Conservation (phyloP, 108 stramenopile genomes). For the Stephanodiscus minutulus region DNA sequence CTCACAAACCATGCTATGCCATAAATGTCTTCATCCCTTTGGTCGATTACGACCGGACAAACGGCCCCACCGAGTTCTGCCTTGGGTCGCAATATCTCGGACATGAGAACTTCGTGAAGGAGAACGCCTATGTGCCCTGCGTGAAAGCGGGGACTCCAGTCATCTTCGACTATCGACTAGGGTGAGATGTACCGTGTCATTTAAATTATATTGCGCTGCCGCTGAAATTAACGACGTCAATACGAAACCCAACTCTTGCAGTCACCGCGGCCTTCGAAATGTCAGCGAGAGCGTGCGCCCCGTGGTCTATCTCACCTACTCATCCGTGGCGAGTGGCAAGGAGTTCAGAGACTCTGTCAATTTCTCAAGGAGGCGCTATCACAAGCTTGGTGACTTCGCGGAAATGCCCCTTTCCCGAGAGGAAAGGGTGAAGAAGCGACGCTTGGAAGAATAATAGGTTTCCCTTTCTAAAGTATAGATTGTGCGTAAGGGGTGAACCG, state of each 20-base stretch:
- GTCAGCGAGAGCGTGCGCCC: slow-evolving; percentile 62
- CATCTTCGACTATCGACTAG: slow-evolving; percentile 88
- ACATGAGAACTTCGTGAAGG: slow-evolving; percentile 68
- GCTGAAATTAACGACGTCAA: background rate
- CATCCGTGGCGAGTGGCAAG: slow-evolving; percentile 62
- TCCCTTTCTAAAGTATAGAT: background rate
- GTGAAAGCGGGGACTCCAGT: slow-evolving; percentile 74
- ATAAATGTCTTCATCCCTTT: slow-evolving; percentile 91
- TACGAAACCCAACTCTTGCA: background rate
- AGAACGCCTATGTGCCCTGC: slow-evolving; percentile 71
- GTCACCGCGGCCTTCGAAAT: slow-evolving; percentile 81
- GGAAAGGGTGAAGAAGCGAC: slow-evolving; percentile 66
- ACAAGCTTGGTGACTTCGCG: slow-evolving; percentile 78
- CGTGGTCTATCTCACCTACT: slow-evolving; percentile 88
- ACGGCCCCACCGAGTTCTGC: slow-evolving; percentile 89
- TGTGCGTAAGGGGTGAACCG: no score
- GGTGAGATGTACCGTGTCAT: slow-evolving; percentile 31
- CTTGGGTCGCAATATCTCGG: slow-evolving; percentile 84
- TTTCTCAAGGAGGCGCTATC: slow-evolving; percentile 78
- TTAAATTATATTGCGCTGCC: background rate
- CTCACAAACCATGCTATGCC: slow-evolving; percentile 80
- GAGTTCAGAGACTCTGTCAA: slow-evolving; percentile 85
- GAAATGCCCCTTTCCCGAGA: slow-evolving; percentile 66
- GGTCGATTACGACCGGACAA: slow-evolving; percentile 66
- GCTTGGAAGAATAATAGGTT: slow-evolving; percentile 1